Base-by-base conservation (phyloP, 2,329 filamentous ascomycete species). In the Botryosphaeria dothidea region DNA sequence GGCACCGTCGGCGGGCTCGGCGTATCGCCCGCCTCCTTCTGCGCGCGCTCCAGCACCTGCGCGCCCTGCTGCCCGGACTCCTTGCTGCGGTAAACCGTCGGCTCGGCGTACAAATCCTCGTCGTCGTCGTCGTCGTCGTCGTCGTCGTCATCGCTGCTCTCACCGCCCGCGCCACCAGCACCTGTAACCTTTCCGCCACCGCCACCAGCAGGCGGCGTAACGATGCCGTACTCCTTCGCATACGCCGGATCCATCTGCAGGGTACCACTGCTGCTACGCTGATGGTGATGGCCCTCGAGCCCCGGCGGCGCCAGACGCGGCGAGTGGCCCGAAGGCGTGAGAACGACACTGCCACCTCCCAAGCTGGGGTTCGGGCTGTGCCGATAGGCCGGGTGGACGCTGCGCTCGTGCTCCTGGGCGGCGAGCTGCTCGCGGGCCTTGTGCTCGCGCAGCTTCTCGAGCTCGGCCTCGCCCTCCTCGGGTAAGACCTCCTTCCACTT, bases 11-110 rank as follows among this genome's bases (percentile, higher is more conserved):
- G 34, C 63, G 27, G 45, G 7, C 15, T 9, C 43, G 25, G 34
- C 45, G 61, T n/a, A 27, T n/a, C 25, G 13, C 36, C 19, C 13
- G 38, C 27, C 38, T 64, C 46, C 15, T 34, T 27, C 45, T 34
- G 19, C 64, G 48, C 43, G 29, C 23, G 7, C 54, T 60, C 61
- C 61, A 64, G 25, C 48, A n/a, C 61, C 61, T 31, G 15, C 48
- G 61, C 61, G 9, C 38, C 34, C 48, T 34, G 27, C 19, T 21
- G 31, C 2, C 56, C 56, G 2, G 25, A 31, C 56, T 73, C 72
- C 6, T 67, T 69, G 45, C 73, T 72, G 48, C 73, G 71, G 15
- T 75, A 71, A 4, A 71, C 69, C 25, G 71, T 69, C 36, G 73
- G 73, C 0, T 67, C 11, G 17, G 58, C 58, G 31, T 62, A 62